phyloP scores from a whole-genome alignment of 495 filamentous ascomycete species.

The Penicillium paxilli region DNA sequence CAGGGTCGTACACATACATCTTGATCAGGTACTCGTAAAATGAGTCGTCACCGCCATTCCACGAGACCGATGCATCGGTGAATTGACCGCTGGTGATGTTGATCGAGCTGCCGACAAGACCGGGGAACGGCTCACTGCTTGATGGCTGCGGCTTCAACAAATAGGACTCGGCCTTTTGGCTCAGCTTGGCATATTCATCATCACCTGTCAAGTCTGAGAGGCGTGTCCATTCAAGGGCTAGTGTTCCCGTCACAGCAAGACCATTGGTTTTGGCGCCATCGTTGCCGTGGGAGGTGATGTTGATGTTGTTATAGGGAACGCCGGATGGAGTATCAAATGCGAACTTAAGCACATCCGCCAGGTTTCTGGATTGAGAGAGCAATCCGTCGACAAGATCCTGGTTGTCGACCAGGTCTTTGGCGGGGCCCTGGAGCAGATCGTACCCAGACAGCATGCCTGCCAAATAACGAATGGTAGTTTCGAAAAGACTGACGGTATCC shows the following conservation, averaged over 20 bases:
- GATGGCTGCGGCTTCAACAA: slow-evolving; percentile 66
- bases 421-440: slow-evolving; percentile 74
- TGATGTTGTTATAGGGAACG: slow-evolving; percentile 72
- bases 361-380: slow-evolving; percentile 63
- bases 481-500: slow-evolving; percentile 70
- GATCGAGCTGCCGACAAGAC: slow-evolving; percentile 71
- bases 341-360: slow-evolving; percentile 73
- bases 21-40: slow-evolving; percentile 95
- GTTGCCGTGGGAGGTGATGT: slow-evolving; percentile 52
- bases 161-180: slow-evolving; percentile 70
- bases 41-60: slow-evolving; percentile 78
- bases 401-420: slow-evolving; percentile 51
- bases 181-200: slow-evolving; percentile 61
- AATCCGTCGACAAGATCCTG: slow-evolving; percentile 52
- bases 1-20: slow-evolving; percentile 82
- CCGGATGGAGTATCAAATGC: slow-evolving; percentile 77
- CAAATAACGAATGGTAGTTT: slow-evolving; percentile 88
- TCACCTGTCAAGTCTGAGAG: slow-evolving; percentile 76
- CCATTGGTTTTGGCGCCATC: slow-evolving; percentile 58
- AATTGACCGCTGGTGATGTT: slow-evolving; percentile 66
- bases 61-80: slow-evolving; percentile 65
- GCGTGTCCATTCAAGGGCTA: slow-evolving; percentile 84
- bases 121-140: slow-evolving; percentile 70
- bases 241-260: slow-evolving; percentile 68
- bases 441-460: slow-evolving; percentile 80